phyloP scores from a whole-genome alignment of 768 basidiomycete species.

The Suillus americanus region DNA sequence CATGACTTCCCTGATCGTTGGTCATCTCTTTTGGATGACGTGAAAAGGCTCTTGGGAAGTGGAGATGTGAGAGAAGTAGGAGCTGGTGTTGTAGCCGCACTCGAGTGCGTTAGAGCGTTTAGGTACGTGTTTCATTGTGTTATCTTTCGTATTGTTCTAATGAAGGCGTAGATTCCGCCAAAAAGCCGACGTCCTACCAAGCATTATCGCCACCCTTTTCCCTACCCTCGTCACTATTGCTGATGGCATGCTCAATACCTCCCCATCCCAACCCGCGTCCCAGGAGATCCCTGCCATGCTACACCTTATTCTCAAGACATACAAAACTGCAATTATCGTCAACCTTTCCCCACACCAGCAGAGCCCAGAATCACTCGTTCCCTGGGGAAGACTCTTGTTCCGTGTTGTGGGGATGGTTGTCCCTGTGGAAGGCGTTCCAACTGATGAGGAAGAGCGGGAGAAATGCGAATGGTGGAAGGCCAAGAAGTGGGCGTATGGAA shows the following conservation, averaged over 20 bases:
- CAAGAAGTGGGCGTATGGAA: slow-evolving; percentile 92
- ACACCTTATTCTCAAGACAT: slow-evolving; percentile 85
- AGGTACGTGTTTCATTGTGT: slow-evolving; percentile 19
- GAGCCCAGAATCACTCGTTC: slow-evolving; percentile 69
- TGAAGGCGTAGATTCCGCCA: slow-evolving; percentile 69
- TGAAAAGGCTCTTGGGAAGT: slow-evolving; percentile 63
- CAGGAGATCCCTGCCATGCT: slow-evolving; percentile 82
- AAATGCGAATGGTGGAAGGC: slow-evolving; percentile 86
- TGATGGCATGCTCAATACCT: slow-evolving; percentile 61
- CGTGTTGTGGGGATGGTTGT: slow-evolving; percentile 72
- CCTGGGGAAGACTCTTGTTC: slow-evolving; percentile 87
- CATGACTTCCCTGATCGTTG: slow-evolving; percentile 81
- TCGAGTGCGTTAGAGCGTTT: slow-evolving; percentile 73
- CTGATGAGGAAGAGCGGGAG: slow-evolving; percentile 75
- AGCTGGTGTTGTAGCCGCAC: slow-evolving; percentile 74
- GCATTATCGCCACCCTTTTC: slow-evolving; percentile 63
- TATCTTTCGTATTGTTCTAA: neutral
- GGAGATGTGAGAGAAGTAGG: slow-evolving; percentile 70
- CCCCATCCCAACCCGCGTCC: slow-evolving; percentile 47
- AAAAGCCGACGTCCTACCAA: slow-evolving; percentile 55
- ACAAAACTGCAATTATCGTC: slow-evolving; percentile 79
- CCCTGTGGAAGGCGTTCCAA: slow-evolving; percentile 63
- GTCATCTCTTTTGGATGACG: slow-evolving; percentile 65
- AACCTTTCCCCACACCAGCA: slow-evolving; percentile 76
- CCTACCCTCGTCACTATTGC: slow-evolving; percentile 78